These are phyloP conservation scores for Vaccinium vitisidaea DNA, from an alignment of 148 eudicot genomes.

Conservation along the genomic window DNA sequence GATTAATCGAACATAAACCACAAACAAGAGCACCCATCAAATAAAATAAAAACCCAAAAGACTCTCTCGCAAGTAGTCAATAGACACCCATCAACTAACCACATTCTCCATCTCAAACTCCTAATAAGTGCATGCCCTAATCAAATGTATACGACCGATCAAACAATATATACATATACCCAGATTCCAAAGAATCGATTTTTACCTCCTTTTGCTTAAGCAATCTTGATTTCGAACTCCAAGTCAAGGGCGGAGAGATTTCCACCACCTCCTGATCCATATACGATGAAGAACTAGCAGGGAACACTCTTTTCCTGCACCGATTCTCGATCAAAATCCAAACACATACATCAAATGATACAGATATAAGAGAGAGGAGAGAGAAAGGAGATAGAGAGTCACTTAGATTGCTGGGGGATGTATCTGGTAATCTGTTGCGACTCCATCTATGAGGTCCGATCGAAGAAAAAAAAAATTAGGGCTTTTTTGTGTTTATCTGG, in stretches of 20 bases:
- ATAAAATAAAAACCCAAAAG: background rate
- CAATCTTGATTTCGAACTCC: slow-evolving; percentile 32
- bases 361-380: background rate
- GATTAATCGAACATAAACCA: background rate
- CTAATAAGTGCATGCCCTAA: slow-evolving; percentile 7
- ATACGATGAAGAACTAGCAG: slow-evolving; percentile 35
- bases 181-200: background rate
- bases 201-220: slow-evolving; percentile 41
- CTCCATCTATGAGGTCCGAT: slow-evolving; percentile 32
- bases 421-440: slow-evolving; percentile 34
- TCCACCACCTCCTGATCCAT: slow-evolving; percentile 51
- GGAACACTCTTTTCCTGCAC: slow-evolving; percentile 45
- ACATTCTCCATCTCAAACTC: background rate
- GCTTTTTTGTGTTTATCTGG: background rate
- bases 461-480: background rate
- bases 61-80: background rate
- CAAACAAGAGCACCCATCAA: background rate
- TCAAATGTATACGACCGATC: background rate
- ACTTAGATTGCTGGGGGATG: slow-evolving; percentile 48
- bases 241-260: slow-evolving; percentile 41
- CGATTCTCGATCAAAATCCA: slow-evolving; percentile 13
- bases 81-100: background rate
- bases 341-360: background rate
- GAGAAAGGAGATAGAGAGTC: slow-evolving; percentile 9
- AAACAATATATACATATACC: background rate